A percentile compares a stretch with the other conserved stretches of the same genome.
phyloP scores from a whole-genome alignment of 257 asterid species.

The Solanum ossicruentum region DNA sequence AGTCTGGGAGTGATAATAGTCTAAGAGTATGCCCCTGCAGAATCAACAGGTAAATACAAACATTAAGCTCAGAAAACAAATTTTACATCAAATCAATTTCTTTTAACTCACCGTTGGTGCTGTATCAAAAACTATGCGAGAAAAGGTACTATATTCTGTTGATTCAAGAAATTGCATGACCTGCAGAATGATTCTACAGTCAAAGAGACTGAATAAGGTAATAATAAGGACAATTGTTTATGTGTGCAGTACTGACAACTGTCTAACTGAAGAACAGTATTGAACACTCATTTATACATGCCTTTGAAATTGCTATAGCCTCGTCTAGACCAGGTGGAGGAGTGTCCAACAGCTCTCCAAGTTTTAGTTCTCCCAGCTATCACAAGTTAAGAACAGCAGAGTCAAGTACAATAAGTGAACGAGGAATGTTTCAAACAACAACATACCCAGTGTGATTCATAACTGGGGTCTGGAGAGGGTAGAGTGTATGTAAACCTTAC shows the following conservation, averaged over 20 bases:
- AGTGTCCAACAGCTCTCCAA: slow-evolving; percentile 61
- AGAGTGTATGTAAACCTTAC: too few relatives aligned
- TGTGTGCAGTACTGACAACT: slow-evolving; percentile 24
- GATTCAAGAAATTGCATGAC: slow-evolving; percentile 65
- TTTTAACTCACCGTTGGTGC: slow-evolving; percentile 59
- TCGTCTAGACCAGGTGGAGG: slow-evolving; percentile 75
- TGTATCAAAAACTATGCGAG: slow-evolving; percentile 60
- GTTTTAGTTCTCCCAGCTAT: slow-evolving; percentile 56
- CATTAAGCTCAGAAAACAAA: neutral
- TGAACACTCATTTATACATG: neutral
- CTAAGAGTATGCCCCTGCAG: slow-evolving; percentile 72
- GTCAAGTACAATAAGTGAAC: neutral
- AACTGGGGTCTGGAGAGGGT: too few relatives aligned
- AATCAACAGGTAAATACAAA: slow-evolving; percentile 3
- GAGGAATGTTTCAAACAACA: neutral
- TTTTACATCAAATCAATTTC: neutral
- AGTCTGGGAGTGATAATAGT: slow-evolving; percentile 54
- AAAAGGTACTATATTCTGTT: slow-evolving; percentile 33
- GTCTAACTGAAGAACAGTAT: slow-evolving; percentile 1
- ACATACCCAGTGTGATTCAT: too few relatives aligned
- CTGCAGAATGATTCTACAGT: slow-evolving; percentile 19
- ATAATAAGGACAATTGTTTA: neutral
- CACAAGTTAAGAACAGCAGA: neutral
- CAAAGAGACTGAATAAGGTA: neutral
- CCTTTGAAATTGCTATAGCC: slow-evolving; percentile 72